phyloP scores from a whole-genome alignment of 371 early-diverging fungal species.

The Circinella umbellata region DNA sequence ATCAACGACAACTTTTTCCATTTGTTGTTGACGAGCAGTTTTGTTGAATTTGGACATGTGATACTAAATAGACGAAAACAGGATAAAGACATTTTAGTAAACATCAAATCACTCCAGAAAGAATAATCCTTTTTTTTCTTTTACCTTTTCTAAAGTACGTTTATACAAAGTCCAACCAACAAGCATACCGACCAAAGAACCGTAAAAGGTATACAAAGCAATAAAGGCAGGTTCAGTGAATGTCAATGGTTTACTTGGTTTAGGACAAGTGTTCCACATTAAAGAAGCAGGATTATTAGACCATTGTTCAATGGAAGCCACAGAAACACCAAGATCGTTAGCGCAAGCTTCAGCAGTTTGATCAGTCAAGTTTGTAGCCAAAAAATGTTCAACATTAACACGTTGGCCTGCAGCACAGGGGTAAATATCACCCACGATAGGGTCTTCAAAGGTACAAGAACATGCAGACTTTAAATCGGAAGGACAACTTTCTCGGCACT shows the following conservation, averaged over 20 bases:
- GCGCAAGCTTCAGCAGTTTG: conserved; percentile 53
- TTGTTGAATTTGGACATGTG: not conserved
- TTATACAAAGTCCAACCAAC: conserved; percentile 66
- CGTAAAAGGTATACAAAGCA: conserved; percentile 57
- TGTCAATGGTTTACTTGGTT: conserved; percentile 41
- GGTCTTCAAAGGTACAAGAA: conserved; percentile 46
- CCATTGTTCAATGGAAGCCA: conserved; percentile 45
- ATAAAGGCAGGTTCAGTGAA: conserved; percentile 50
- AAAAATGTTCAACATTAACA: conserved; percentile 47
- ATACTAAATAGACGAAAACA: not conserved
- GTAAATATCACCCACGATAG: conserved; percentile 28
- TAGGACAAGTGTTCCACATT: conserved; percentile 62
- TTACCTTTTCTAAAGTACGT: conserved; percentile 38
- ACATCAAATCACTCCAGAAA: too few relatives aligned
- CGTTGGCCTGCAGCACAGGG: conserved; percentile 25
- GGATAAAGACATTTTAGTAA: not conserved
- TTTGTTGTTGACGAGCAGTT: not conserved
- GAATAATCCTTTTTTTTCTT: not conserved
- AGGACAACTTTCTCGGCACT: conserved; percentile 46
- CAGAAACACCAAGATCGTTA: conserved; percentile 27
- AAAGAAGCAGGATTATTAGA: conserved; percentile 24
- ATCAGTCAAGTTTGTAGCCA: conserved; percentile 42
- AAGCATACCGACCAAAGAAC: conserved; percentile 61
- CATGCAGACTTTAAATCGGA: conserved; percentile 38
- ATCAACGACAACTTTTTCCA: not conserved